Base-by-base conservation (phyloP, 805 yeast genomes). In the Yarrowia keelungensis region DNA sequence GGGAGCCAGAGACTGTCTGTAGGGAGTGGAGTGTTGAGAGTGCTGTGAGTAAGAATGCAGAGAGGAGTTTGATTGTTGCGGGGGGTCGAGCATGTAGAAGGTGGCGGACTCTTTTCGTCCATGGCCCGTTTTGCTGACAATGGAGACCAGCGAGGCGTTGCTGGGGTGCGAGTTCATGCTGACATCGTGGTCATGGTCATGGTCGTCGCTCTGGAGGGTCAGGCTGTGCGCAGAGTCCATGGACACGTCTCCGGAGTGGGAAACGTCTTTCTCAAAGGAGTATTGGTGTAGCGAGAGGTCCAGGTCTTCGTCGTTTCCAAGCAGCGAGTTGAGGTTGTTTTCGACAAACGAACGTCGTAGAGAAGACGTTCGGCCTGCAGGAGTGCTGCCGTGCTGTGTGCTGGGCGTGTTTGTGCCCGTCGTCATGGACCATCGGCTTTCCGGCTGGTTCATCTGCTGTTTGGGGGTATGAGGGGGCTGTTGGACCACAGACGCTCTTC, bases 401-500 rank as follows among this genome's bases (percentile, higher is more conserved):
- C 69, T 66, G 32, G 66, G 66, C 9, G 69, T 59, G 46, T 47
- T 43, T 15, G 53, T 67, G 16, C 46, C 69, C 32, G 50, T 58
- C 39, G 67, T 54, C 47, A 32, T 67, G 41, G 47, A 67, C 66
- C 61, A 49, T 35, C 51, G 43, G 2, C 46, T 22, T 5, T 45
- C 65, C 3, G 67, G 61, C 36, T 32, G 56, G 36, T 32, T 56
- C 67, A 56, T 45, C 46, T 58, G 59, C 32, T 42, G 66, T 46
- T 39, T 58, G n/a, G 51, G 72, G 38, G 39, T 70, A 67, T 49
- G 71, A 46, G 22, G 73, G 38, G 26, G 72, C 50, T 19, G 74
- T 71, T 12, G 74, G 46, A 53, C 67, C 58, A 26, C 71, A 56
- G 45, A 69, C 10, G 38, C 70, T 49, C 35, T 39, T 64, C 66